A percentile compares a stretch with the other conserved stretches of the same genome.
These are phyloP conservation scores for Bipolaris oryzae DNA, from an alignment of 2,329 filamentous ascomycete genomes.

Conservation along the genomic window DNA sequence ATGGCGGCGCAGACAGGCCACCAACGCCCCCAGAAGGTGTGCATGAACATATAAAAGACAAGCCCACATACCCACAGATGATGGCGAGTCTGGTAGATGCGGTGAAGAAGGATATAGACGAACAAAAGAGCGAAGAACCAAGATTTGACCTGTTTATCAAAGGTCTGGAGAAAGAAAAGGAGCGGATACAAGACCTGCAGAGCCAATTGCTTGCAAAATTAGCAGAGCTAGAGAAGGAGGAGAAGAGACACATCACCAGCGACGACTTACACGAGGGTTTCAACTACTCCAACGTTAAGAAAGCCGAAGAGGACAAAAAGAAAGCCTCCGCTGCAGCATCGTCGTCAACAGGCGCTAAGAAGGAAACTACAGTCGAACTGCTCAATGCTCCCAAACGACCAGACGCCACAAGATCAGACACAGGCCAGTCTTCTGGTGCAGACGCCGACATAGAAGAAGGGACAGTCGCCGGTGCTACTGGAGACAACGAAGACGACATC, in stretches of 20 bases:
- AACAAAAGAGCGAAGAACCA: constrained; percentile 67
- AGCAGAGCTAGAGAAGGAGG: constrained; percentile 81
- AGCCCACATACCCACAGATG: constrained; percentile 93
- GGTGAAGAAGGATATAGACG: constrained; percentile 84
- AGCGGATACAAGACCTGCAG: constrained; percentile 79
- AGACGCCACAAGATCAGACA: constrained; percentile 47
- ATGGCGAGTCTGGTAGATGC: constrained; percentile 95
- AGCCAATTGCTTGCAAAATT: constrained; percentile 75
- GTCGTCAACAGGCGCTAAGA: constrained; percentile 31
- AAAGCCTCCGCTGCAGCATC: constrained; percentile 31
- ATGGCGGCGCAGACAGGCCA: constrained; percentile 56
- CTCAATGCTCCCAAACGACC: constrained; percentile 68
- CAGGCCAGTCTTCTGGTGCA: constrained; percentile 61
- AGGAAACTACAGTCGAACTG: constrained; percentile 63
- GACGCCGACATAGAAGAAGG: constrained; percentile 67
- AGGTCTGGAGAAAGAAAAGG: constrained; percentile 76
- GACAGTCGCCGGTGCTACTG: constrained; percentile 40
- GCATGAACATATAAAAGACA: constrained; percentile 73
- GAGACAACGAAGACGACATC: constrained; percentile 67
- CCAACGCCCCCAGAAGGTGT: constrained; percentile 81
- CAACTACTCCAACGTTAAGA: constrained; percentile 77
- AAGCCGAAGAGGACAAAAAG: constrained; percentile 24
- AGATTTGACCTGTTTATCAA: constrained; percentile 77
- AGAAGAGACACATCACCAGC: constrained; percentile 90
- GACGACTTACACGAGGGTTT: constrained; percentile 89